Evolutionary conservation across 23 red algal genomes (phyloP).

Genomic region (Chondrus crispus): DNA sequence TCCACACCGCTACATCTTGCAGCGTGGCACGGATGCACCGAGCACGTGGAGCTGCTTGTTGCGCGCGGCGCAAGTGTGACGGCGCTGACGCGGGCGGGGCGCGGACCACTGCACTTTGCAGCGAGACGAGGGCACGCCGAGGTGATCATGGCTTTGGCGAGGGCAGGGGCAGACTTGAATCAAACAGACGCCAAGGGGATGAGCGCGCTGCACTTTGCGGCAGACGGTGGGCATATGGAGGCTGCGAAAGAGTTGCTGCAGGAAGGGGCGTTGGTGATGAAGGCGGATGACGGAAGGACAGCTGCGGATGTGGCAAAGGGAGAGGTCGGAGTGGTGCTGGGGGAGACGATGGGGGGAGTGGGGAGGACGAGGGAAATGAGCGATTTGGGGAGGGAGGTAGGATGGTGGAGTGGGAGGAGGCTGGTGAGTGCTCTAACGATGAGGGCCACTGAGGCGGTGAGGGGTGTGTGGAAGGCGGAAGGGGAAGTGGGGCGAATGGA

Average conservation of each 20-base stretch:
- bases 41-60: background rate
- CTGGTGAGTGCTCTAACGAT: background rate
- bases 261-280: background rate
- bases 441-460: background rate
- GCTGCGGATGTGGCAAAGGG: background rate
- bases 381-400: background rate
- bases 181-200: background rate
- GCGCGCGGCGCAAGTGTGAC: constrained; percentile 4
- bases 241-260: background rate
- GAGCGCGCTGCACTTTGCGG: constrained; percentile 29
- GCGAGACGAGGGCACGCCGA: background rate
- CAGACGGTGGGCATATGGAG: background rate
- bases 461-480: background rate
- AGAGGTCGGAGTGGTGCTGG: background rate
- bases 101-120: constrained; percentile 41
- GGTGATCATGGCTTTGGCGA: background rate
- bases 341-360: background rate
- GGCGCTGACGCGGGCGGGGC: background rate
- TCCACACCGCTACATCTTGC: constrained; percentile 33
- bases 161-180: background rate
- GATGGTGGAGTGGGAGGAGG: background rate
- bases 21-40: background rate
- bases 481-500: background rate
- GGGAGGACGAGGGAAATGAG: background rate
- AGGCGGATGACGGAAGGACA: background rate